Evolutionary conservation across 208 protist genomes (phyloP).

Genomic region (Leptomonas seymouri): DNA sequence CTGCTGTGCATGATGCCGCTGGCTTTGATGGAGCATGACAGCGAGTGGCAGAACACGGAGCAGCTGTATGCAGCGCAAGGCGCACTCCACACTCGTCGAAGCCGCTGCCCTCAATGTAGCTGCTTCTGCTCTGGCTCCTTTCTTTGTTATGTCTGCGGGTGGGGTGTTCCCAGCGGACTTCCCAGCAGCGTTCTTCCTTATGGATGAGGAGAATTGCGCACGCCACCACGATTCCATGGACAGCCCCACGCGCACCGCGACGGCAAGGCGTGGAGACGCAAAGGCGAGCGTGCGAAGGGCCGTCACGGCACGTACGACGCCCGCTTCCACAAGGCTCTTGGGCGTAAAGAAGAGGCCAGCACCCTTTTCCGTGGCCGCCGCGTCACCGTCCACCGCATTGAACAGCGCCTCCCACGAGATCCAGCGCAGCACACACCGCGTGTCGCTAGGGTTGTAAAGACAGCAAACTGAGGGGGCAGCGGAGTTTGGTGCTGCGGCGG

Average conservation of each 20-base stretch:
- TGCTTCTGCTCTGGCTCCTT: neutral
- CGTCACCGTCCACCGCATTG: neutral
- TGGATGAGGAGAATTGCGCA: conserved; percentile 4
- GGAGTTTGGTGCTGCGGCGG: neutral
- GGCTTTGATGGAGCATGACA: conserved; percentile 3
- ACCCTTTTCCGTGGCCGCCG: neutral
- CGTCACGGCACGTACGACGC: conserved; percentile 11
- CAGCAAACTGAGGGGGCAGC: neutral
- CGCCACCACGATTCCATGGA: conserved; percentile 31
- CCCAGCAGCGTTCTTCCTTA: neutral
- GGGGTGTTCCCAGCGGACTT: conserved; percentile 4
- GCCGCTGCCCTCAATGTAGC: neutral
- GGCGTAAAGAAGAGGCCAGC: neutral
- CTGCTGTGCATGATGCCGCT: neutral
- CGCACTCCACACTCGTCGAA: conserved; percentile 6
- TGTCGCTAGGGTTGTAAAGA: conserved; percentile 30
- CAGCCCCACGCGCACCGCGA: conserved; percentile 25
- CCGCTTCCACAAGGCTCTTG: conserved; percentile 6
- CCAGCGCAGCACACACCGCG: conserved; percentile 23
- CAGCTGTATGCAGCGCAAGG: conserved; percentile 12
- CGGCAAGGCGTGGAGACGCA: conserved; percentile 12
- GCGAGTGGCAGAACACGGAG: conserved; percentile 11
- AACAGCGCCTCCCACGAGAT: conserved; percentile 35
- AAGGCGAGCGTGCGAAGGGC: conserved; percentile 26
- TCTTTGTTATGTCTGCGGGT: neutral